Evolutionary conservation across 2,329 filamentous ascomycete species (phyloP), one percentile per base, ranked within the genome.

Genomic region (Trichoderma sp.): DNA sequence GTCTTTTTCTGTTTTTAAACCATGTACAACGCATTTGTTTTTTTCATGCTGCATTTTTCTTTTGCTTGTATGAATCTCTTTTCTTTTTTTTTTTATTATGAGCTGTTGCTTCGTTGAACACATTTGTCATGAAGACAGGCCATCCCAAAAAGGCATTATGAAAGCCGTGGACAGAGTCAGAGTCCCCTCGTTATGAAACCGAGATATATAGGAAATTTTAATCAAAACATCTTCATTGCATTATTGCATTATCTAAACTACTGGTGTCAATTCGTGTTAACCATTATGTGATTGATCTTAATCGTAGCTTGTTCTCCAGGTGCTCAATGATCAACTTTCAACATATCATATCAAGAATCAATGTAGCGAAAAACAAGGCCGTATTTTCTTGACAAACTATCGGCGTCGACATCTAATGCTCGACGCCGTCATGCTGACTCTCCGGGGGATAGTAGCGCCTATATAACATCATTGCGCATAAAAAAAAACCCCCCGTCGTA

Each of bases 161-260:
- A 53, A 32, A 26, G 34, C 47, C 36, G 53, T 53, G 66, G 61
- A 62, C 61, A 34, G 39, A n/a, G 39, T 43, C 39, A 43, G 18
- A 63, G 51, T 60, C 57, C 61, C 71, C 68, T 71, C 69, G 53
- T 65, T 71, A 65, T 71, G 69, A 65, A 58, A 26, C 32, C 58
- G 61, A 71, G 36, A 65, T n/a, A 60, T 43, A 64, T 70, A 70
- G 43, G 30, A 43, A 70, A 39, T 70, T 71, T 71, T 71, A 71
- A 71, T 71, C 51, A 67, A 58, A 56, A 64, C 47, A 28, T 63
- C 9, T 26, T 58, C 11, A 43, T 62, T 60, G 43, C 18, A 43
- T 43, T 26, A 47, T 57, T 56, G 21, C 21, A 43, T 28, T 11
- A 32, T 60, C 12, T 32, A 60, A 60, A 21, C 28, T 58, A 58